Evolutionary conservation across 2,329 filamentous ascomycete genomes (phyloP), one percentile per base, ranked within the genome.

Genomic region (Colletotrichum sp.): DNA sequence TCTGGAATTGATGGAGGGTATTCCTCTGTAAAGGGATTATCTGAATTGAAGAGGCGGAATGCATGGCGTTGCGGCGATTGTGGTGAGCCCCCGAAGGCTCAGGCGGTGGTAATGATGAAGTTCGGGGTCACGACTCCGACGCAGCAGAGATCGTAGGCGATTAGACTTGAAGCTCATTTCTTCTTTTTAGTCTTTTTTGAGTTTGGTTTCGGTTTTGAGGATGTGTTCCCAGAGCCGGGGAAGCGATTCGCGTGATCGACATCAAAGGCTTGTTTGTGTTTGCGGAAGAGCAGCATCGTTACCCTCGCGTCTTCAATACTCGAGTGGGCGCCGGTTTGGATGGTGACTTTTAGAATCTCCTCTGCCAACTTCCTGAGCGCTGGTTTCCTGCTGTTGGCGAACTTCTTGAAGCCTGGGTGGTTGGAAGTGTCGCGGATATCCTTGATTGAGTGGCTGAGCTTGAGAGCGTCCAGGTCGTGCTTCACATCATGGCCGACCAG

Each of bases 371-470:
- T 86, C 72, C 89, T 87, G 79, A 97, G 82, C 8, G 92, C 91
- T 5, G 95, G 95, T 77, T 94, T 94, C 77, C 90, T 90, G 1
- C 95, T 94, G 69, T 91, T 84, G 71, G 89, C 87, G 84, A 93
- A 90, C 81, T 94, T 93, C 74, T 92, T 90, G 83, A 97, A 98
- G 1, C 91, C 91, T 0, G 91, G 88, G 79, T 95, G 93, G 78
- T 93, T 93, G 78, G 94, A 93, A 22, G 97, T 98, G 83, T 99
- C 96, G 74, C 97, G 90, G 48, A 96, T 93, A 81, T 97, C 93
- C 75, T 91, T 90, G 78, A 91, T 90, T 13, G 96, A 94, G 81
- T 98, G 96, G 62, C 89, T 90, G n/a, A 98, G 86, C 77, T 94
- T 90, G 77, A 99, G 88, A 3, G 91, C 96, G 6, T 93, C 89